Base-by-base conservation (phyloP, 2,329 filamentous ascomycete species). In the Sodiomyces alkalinus region DNA sequence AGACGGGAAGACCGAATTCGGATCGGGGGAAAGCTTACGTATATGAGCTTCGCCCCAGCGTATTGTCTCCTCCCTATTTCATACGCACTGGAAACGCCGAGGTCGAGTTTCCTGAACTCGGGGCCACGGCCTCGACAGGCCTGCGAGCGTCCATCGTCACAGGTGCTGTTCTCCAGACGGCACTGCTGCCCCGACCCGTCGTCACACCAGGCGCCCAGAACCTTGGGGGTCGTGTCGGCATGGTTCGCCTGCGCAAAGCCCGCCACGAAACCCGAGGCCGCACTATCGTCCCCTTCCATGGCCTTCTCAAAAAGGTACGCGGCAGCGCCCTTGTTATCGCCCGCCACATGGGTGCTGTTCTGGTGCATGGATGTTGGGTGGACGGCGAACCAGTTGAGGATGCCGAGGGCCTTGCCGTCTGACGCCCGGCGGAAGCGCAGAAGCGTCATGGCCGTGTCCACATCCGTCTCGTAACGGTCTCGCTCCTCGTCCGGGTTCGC, bases 291-390 rank as follows among this genome's bases (percentile, higher is more conserved):
- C n/a, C 50, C 52, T 3, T 55, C 48, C 27, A 78, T 62, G 28
- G 68, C 74, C 39, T 78, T 68, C 48, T 96, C 87, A 29, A 94
- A 76, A 9, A 93, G 58, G 46, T 78, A 79, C 1, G 86, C 80
- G 3, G 87, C 86, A 6, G 93, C 82, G 9, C 87, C 87, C 55
- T 96, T 96, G 58, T 96, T 96, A 51, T 96, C 87, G n/a, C 82
- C 87, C 3, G 85, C 76, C 28, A 90, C 71, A 10, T 93, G 63
- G 0, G 85, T 94, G 53, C 93, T 93, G 55, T 94, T 94, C 30
- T 80, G 79, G 15, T 86, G 71, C 52, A 94, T 70, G 1, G 83
- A 92, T 0, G 87, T 96, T 26, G 86, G 86, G 48, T 96, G 87
- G 0, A 86, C 80, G 3, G 87, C 73, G 48, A 87, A 93, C 81